Evolutionary conservation across 192 early-diverging fungal genomes (phyloP).

Genomic region (Backusella parvicylindrica): DNA sequence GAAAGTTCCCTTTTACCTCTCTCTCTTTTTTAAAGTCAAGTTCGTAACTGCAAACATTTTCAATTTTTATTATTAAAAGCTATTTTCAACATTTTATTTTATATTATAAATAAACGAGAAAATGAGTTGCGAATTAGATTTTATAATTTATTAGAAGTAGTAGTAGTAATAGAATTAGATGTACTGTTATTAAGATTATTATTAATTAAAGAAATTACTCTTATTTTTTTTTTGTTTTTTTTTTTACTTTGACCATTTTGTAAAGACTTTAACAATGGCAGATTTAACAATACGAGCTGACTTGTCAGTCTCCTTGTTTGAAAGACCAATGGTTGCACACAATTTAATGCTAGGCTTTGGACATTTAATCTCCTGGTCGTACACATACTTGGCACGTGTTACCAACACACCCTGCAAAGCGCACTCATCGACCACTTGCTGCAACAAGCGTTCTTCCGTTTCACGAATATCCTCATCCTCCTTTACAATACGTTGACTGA

Average conservation of each 20-base stretch:
- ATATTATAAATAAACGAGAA: background rate
- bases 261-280: constrained; percentile 58
- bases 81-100: no score
- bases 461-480: constrained; percentile 37
- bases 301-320: constrained; percentile 84
- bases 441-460: constrained; percentile 75
- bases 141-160: background rate
- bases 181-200: background rate
- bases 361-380: constrained; percentile 71
- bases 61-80: no score
- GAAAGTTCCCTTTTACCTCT: no score
- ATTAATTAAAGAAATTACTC: background rate
- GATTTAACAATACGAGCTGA: constrained; percentile 72
- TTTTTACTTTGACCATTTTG: constrained; percentile 30
- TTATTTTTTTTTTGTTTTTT: background rate
- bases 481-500: constrained; percentile 17
- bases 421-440: constrained; percentile 76
- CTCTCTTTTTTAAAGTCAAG: no score
- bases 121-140: background rate
- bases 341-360: constrained; percentile 85
- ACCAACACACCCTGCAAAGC: constrained; percentile 81
- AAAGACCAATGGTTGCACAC: constrained; percentile 68
- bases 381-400: constrained; percentile 84
- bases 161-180: background rate
- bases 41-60: no score